phyloP scores from a whole-genome alignment of 441 rosid species.

The Viola pubescens region DNA sequence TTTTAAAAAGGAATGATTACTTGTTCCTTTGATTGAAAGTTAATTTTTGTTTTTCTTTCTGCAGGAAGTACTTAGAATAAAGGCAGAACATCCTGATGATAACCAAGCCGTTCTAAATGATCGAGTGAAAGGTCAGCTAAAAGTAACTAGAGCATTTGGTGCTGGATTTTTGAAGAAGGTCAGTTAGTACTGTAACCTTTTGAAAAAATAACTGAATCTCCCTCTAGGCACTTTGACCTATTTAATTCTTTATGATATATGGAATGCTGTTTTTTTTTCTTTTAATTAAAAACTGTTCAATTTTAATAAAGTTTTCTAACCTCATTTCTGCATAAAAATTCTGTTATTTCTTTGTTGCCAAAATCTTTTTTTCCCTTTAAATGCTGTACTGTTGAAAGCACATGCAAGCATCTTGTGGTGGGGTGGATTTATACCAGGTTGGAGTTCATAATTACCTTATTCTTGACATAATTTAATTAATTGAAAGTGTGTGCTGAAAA shows the following conservation, averaged over 20 bases:
- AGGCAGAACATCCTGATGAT: slow-evolving; percentile 82
- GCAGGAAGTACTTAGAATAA: slow-evolving; percentile 80
- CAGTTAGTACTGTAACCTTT: slow-evolving; percentile 6
- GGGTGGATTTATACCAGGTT: too few species aligned
- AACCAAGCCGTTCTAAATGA: slow-evolving; percentile 68
- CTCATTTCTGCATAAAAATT: too few species aligned
- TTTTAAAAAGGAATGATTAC: slow-evolving; percentile 1
- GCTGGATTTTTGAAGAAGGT: slow-evolving; percentile 95
- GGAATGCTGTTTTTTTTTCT: neutral
- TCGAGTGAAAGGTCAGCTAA: slow-evolving; percentile 85
- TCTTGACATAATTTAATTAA: too few species aligned
- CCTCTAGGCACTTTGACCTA: slow-evolving; percentile 6
- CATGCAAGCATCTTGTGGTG: too few species aligned
- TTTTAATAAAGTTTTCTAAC: neutral
- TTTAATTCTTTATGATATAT: neutral
- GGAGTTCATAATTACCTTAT: too few species aligned
- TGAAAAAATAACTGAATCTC: too few species aligned
- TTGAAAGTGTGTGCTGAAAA: too few species aligned
- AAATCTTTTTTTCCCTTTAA: neutral
- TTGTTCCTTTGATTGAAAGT: slow-evolving; percentile 3
- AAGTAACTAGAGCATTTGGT: slow-evolving; percentile 92
- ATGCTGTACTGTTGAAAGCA: neutral
- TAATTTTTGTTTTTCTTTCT: slow-evolving; percentile 16
- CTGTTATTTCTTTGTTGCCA: neutral
- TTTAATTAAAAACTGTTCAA: neutral